Evolutionary conservation across 1,139 yeast genomes (phyloP).

Genomic region (Yamadazyma blattariae): DNA sequence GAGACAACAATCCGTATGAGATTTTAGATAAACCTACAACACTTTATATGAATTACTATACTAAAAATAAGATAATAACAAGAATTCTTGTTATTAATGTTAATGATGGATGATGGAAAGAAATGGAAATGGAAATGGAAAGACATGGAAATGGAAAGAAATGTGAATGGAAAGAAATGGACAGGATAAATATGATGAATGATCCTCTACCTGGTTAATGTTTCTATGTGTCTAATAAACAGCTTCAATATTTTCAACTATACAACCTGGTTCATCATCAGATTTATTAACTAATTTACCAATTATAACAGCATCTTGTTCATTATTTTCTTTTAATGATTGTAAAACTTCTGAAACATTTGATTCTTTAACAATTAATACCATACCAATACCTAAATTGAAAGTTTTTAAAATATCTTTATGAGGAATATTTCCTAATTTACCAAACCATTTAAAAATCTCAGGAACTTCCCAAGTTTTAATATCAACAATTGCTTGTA

Average conservation of each 20-base stretch:
- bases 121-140: no score
- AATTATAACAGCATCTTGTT: slow-evolving; percentile 72
- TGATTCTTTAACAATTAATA: slow-evolving; percentile 67
- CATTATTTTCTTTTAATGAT: slow-evolving; percentile 62
- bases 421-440: slow-evolving; percentile 85
- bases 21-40: no score
- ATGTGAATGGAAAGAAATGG: no score
- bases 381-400: slow-evolving; percentile 98
- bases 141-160: no score
- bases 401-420: slow-evolving; percentile 85
- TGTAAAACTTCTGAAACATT: slow-evolving; percentile 58
- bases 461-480: slow-evolving; percentile 79
- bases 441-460: slow-evolving; percentile 92
- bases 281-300: slow-evolving; percentile 67
- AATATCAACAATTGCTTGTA: slow-evolving; percentile 81
- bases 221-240: slow-evolving; percentile 2
- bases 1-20: no score
- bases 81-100: no score
- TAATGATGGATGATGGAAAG: no score
- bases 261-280: slow-evolving; percentile 53
- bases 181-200: no score
- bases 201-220: no score
- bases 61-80: no score
- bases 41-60: no score
- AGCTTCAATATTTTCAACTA: slow-evolving; percentile 56